Evolutionary conservation across 148 eudicot genomes (phyloP).

Genomic region (Rhododendron henanense): DNA sequence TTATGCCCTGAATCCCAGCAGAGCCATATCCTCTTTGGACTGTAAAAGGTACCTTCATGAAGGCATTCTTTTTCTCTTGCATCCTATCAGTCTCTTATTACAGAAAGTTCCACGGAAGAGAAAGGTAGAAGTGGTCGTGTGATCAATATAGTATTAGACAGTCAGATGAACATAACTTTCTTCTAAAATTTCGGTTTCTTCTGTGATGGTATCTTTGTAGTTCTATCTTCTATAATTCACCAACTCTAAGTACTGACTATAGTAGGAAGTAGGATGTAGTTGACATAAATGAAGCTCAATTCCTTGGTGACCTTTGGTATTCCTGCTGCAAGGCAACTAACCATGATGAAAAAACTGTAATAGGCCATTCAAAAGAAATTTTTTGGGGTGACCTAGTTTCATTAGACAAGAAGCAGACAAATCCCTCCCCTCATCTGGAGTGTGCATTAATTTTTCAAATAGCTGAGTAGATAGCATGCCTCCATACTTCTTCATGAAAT

Average conservation of each 20-base stretch:
- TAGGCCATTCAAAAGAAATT: not conserved
- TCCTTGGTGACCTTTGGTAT: not conserved
- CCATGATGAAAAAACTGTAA: not conserved
- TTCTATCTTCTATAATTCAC: not conserved
- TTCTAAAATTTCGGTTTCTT: not conserved
- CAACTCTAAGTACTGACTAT: not conserved
- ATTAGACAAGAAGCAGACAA: not conserved
- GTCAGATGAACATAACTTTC: not conserved
- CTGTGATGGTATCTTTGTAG: not conserved
- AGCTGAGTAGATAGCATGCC: not conserved
- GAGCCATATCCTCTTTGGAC: not conserved
- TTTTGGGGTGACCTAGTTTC: not conserved
- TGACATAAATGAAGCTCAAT: not conserved
- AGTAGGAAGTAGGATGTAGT: not conserved
- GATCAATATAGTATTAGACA: not conserved
- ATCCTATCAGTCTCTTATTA: not conserved
- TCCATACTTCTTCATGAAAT: not conserved
- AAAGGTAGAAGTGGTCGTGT: not conserved
- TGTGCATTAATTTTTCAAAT: not conserved
- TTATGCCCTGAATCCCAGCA: not conserved
- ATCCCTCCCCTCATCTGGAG: not conserved
- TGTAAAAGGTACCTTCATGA: not conserved
- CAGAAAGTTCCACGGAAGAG: not conserved
- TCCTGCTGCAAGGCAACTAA: not conserved
- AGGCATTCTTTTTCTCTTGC: not conserved